phyloP scores from a whole-genome alignment of 164 flowering plant species.

The Pachysandra terminalis region DNA sequence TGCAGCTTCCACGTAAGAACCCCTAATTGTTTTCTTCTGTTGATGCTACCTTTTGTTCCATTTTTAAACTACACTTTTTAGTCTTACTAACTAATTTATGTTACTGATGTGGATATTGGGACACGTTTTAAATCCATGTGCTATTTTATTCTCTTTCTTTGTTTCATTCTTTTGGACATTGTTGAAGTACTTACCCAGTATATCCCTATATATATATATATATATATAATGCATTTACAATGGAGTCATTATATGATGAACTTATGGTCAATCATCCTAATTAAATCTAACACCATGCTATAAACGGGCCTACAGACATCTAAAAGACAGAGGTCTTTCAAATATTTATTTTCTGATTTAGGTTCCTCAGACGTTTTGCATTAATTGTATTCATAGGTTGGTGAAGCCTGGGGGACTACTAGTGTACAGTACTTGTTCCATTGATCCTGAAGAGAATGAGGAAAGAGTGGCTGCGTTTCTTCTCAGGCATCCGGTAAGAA shows the following conservation, averaged over 20 bases:
- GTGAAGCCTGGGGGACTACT: slow-evolving; percentile 82
- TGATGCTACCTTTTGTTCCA: not conserved
- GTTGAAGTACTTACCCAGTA: no score
- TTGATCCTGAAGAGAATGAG: slow-evolving; percentile 92
- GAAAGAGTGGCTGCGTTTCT: slow-evolving; percentile 83
- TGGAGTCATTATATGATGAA: not conserved
- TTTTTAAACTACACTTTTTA: not conserved
- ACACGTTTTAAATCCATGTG: not conserved
- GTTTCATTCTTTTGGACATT: not conserved
- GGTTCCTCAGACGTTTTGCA: not conserved
- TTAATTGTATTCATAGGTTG: slow-evolving; percentile 36
- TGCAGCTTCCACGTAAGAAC: slow-evolving; percentile 69
- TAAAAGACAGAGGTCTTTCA: not conserved
- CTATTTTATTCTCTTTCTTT: not conserved
- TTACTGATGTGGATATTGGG: not conserved
- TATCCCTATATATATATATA: no score
- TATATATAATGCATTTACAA: no score
- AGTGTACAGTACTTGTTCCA: slow-evolving; percentile 91
- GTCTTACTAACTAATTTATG: not conserved
- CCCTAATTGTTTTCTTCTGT: not conserved
- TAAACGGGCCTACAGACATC: not conserved
- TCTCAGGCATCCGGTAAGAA: slow-evolving; percentile 62
- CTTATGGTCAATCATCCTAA: not conserved
- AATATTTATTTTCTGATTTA: not conserved
- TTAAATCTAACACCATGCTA: not conserved